These are phyloP conservation scores for Luffa acutangula DNA, from an alignment of 306 rosid species.

Conservation along the genomic window DNA sequence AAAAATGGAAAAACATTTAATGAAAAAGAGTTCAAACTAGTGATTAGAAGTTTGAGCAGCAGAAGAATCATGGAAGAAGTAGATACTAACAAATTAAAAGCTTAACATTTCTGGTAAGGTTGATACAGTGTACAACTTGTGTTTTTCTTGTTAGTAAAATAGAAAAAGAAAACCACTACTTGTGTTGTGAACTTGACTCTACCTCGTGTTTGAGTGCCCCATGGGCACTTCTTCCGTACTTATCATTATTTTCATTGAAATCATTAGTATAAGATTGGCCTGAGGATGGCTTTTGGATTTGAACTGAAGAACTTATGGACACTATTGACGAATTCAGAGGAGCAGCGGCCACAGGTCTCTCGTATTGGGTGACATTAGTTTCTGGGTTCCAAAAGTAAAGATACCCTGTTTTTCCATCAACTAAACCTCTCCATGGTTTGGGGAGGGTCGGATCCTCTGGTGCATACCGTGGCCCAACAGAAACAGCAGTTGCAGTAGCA, in stretches of 20 bases:
- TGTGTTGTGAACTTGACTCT: constrained; percentile 36
- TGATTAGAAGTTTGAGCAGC: not conserved
- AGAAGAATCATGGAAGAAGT: not conserved
- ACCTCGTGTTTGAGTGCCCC: constrained; percentile 39
- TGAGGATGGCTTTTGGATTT: constrained; percentile 56
- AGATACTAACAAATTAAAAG: not conserved
- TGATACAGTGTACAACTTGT: not conserved
- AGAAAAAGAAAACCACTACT: constrained; percentile 30
- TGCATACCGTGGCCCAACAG: constrained; percentile 84
- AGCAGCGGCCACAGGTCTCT: constrained; percentile 51
- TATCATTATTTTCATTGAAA: constrained; percentile 40
- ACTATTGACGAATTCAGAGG: constrained; percentile 39
- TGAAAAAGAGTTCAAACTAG: not conserved
- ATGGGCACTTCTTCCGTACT: constrained; percentile 49
- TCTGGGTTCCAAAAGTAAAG: constrained; percentile 99
- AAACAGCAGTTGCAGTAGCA: constrained; percentile 57
- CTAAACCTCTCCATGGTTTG: constrained; percentile 92
- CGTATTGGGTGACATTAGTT: constrained; percentile 93
- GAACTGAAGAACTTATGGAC: constrained; percentile 70
- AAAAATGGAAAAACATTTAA: not conserved
- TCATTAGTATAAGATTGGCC: constrained; percentile 34
- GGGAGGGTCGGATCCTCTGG: constrained; percentile 95
- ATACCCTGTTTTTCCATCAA: constrained; percentile 97
- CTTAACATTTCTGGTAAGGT: not conserved
- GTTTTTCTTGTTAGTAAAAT: not conserved